Conservation (phyloP, 2,329 filamentous ascomycete genomes). For the Cordyceps farinosa region DNA sequence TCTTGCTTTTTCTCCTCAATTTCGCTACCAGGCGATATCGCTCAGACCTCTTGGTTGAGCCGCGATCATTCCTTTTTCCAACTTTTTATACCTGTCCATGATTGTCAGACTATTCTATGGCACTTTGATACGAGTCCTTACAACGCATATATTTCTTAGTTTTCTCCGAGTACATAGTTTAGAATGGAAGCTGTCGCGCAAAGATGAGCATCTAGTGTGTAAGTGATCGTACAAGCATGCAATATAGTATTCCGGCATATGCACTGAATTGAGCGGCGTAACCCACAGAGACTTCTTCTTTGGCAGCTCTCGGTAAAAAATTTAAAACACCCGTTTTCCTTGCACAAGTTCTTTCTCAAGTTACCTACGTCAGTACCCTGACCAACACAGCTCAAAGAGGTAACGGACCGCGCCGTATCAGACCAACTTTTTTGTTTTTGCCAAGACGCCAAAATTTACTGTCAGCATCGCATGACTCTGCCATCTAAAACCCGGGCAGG, state of each 20-base stretch:
- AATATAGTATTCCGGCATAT: too few species aligned
- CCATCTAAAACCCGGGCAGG: not conserved
- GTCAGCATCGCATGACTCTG: not conserved
- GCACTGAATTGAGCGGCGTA: too few species aligned
- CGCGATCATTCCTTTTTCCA: not conserved
- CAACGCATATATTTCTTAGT: not conserved
- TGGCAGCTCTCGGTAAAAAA: too few species aligned
- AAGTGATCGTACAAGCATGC: not conserved
- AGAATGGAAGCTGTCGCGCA: not conserved
- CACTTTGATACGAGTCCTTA: not conserved
- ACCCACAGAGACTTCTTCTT: too few species aligned
- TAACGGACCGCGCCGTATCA: not conserved
- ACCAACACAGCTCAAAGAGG: not conserved
- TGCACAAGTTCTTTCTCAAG: not conserved
- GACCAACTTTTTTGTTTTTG: not conserved
- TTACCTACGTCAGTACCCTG: not conserved
- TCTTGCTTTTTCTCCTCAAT: not conserved
- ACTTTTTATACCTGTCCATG: not conserved
- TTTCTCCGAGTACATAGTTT: not conserved
- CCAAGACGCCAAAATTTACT: slow-evolving; percentile 1
- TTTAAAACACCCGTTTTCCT: too few species aligned
- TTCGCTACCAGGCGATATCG: not conserved
- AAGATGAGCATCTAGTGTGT: not conserved
- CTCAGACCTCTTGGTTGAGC: not conserved
- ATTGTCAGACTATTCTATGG: not conserved